Evolutionary conservation across 2,329 filamentous ascomycete species (phyloP), one percentile per base, ranked within the genome.

Genomic region (Ophiostoma sp.): DNA sequence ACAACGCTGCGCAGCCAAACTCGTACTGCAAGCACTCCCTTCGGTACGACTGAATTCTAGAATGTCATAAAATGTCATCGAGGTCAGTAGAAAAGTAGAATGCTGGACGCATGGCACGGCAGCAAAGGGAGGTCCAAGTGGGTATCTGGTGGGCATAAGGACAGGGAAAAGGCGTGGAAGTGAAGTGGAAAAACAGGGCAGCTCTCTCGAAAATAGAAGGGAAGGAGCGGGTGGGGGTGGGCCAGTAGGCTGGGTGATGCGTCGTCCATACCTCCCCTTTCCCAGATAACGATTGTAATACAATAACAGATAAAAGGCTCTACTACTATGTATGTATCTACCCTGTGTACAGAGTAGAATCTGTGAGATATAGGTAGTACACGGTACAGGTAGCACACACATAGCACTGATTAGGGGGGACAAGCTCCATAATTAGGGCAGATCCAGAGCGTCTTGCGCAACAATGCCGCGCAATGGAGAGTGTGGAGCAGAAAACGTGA

Each of bases 351-450:
- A 31, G 27, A 31, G 27, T 31, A 31, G 39, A 2, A n/a, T 20
- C 17, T 52, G 27, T n/a, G 7, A 31, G 23, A 8, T 62, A 62
- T 11, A 33, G 41, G 39, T 41, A 13, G 39, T 13, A n/a, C 48
- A 23, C 1, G 15, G 48, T 15, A 41, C 3, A 41, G 48, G 48
- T 52, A 52, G 48, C n/a, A 52, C 48, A 23, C 5, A n/a, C 23
- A 57, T 0, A 13, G 52, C 44, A 48, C 44, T 48, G 23, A 36
- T 52, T 69, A 36, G 27, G 65, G 54, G 33, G 35, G 41, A 11
- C 62, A 35, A 48, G 70, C 67, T 68, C 70, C 70, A 69, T 69
- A 69, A 69, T 71, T 69, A 69, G 35, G 70, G 70, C 67, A 64
- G 67, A 62, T 64, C 66, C 52, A 67, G 65, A 36, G 44, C 48